Conservation (phyloP, 2,329 filamentous ascomycete species). For the Colletotrichum sp. region DNA sequence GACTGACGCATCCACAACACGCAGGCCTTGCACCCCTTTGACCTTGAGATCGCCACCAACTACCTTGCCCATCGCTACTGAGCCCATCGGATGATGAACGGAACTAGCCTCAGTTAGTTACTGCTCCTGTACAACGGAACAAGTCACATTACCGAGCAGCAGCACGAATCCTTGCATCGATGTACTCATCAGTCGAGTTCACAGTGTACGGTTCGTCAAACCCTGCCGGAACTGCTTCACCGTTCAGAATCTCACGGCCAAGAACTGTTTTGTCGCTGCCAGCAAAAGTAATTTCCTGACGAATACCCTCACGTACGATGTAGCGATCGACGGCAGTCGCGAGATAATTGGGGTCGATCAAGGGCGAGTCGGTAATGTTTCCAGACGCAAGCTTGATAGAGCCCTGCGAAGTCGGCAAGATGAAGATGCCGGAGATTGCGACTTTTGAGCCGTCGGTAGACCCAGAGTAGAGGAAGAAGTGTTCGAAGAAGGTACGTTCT, state of each 20-base stretch:
- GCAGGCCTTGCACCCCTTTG: conserved; percentile 37
- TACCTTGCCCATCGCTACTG: conserved; percentile 34
- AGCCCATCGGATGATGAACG: conserved; percentile 26
- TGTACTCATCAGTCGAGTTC: conserved; percentile 27
- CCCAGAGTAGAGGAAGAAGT: conserved; percentile 40
- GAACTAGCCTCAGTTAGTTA: not conserved
- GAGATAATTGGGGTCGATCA: conserved; percentile 34
- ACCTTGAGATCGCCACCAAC: conserved; percentile 36
- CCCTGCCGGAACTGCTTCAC: conserved; percentile 27
- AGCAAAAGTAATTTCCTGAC: conserved; percentile 24
- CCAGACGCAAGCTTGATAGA: conserved; percentile 26
- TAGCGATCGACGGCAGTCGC: conserved; percentile 33
- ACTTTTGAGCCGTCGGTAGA: conserved; percentile 20
- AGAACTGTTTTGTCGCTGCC: conserved; percentile 16
- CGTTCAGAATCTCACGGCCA: conserved; percentile 18
- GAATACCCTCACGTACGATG: conserved; percentile 28
- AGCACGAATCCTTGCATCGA: conserved; percentile 26
- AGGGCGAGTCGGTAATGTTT: conserved; percentile 20
- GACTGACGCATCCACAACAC: conserved; percentile 42
- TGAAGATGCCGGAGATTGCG: conserved; percentile 18
- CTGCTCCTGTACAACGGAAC: not conserved
- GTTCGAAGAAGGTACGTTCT: conserved; percentile 26
- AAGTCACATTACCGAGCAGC: conserved; percentile 10
- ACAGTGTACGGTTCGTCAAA: conserved; percentile 20
- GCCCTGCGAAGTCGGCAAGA: conserved; percentile 31